Base-by-base conservation (phyloP, 345 rosid genomes). In the Lumnitzera littorea region DNA sequence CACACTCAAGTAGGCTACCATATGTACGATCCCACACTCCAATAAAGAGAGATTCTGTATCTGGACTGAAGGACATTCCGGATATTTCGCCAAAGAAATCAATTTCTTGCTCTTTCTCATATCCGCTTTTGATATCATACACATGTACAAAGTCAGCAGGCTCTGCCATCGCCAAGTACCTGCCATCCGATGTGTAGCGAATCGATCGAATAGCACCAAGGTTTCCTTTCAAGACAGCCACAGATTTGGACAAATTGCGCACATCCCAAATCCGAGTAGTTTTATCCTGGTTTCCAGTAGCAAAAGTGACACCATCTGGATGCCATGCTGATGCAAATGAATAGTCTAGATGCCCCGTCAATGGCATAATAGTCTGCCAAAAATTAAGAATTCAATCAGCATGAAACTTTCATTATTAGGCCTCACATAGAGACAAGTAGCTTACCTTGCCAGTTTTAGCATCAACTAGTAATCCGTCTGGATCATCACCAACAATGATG, bases 11-110 rank as follows among this genome's bases (percentile, higher is more conserved):
- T 61, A 88, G 92, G 83, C 96, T 84, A 47, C 92, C 90, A 53
- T 88, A 88, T 24, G 90, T 84, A 53, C 92, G 84, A 72, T 88
- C 96, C 90, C 92, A 85, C 55, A 88, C 88, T 50, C 96, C 96
- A 13, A 88, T 62, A 57, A 78, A 88, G 46, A 88, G 92, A 14
- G 90, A 80, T 55, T 88, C 96, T 0, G 92, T 75, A 66, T 85
- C 92, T 0, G 96, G 92, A 63, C 96, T 88, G 70, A 80, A 88
- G 17, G 92, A 82, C 53, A 88, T 74, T 41, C 96, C 96, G 0
- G 92, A 85, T 41, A 88, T 82, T 76, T 88, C 96, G 8, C 96
- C 96, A 20, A 88, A 88, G 71, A 88, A 85, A 70, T 88, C 96
- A 1, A 88, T 83, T 61, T 85, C 92, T 71, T 85, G 92, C 78